These are phyloP conservation scores for Yarrowia bubula DNA, from an alignment of 805 yeast species.

Conservation along the genomic window DNA sequence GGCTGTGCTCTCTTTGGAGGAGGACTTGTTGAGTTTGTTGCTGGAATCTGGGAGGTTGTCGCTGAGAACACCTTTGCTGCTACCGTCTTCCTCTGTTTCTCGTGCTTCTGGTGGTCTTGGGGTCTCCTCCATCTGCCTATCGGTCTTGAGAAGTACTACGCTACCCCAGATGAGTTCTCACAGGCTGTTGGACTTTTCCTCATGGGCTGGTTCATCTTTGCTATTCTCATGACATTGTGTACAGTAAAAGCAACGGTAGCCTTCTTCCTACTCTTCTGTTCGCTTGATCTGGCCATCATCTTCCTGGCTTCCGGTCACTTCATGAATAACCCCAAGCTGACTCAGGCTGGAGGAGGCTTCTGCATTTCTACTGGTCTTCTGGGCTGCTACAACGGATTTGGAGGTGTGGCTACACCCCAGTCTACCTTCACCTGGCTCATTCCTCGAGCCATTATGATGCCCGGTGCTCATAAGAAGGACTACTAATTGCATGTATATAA, in stretches of 20 bases:
- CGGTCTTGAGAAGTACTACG: conserved; percentile 48
- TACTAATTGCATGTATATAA: conserved; percentile 16
- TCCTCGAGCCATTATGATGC: conserved; percentile 21
- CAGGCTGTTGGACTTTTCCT: conserved; percentile 61
- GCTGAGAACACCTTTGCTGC: conserved; percentile 65
- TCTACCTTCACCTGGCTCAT: conserved; percentile 39
- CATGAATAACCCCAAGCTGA: conserved; percentile 41
- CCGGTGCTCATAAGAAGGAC: conserved; percentile 22
- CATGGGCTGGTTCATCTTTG: conserved; percentile 64
- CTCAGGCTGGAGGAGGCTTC: conserved; percentile 59
- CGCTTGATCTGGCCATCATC: conserved; percentile 41
- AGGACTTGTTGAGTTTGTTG: conserved; percentile 56
- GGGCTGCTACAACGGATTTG: conserved; percentile 61
- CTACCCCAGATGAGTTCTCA: conserved; percentile 31
- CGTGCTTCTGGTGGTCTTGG: conserved; percentile 66
- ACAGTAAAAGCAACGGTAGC: conserved; percentile 65
- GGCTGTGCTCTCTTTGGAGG: conserved; percentile 63
- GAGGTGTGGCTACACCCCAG: conserved; percentile 55
- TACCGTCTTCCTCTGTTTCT: conserved; percentile 45
- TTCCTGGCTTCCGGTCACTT: conserved; percentile 54
- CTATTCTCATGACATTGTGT: conserved; percentile 51
- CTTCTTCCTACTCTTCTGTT: conserved; percentile 55
- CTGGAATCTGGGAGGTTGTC: conserved; percentile 68
- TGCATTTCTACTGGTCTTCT: conserved; percentile 54
- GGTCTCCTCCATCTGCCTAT: conserved; percentile 56